Base-by-base conservation (phyloP, 805 yeast species). In the Ogataea nakhonphanomensis region DNA sequence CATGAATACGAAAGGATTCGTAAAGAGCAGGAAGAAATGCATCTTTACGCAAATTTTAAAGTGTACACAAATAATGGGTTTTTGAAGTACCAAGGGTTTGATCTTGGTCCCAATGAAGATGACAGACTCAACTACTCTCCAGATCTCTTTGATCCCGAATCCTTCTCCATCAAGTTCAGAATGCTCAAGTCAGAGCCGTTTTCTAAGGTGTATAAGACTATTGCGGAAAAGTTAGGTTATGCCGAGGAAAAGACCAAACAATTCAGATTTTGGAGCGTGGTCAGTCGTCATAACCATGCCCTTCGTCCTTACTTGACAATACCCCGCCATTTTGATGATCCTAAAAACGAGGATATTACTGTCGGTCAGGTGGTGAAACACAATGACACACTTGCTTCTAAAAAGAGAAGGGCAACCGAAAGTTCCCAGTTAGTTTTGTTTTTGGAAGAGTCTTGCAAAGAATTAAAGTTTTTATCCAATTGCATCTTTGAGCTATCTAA, bases 11-110 rank as follows among this genome's bases (percentile, higher is more conserved):
- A 74, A 36, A 51, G 62, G 21, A 64, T 74, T 25, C 70, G 76
- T 26, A 75, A 73, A 46, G 86, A 84, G 46, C 66, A 72, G 30
- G 87, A 81, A 46, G 97, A 91, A 55, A 79, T 77, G 65, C 86
- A 79, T 53, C 56, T 79, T 17, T 83, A 78, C 54, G 66, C 74
- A 30, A 73, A 71, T 37, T 71, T 86, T 37, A 73, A 76, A 37
- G 62, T 87, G 23, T 77, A 76, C 43, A 72, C 84, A 0, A 57
- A 67, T 28, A 57, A 67, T 2, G 74, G 78, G 30, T 82, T 86
- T 51, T 63, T 66, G 41, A 65, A 74, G 39, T 81, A 76, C 54
- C 71, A 77, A 53, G 95, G 95, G 0, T 81, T 85, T 55, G 96
- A 89, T 58, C 56, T 84, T 11, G 86, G 81, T 9, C 81, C 87